Evolutionary conservation across 495 filamentous ascomycete genomes (phyloP), one percentile per base, ranked within the genome.

Genomic region (Bryoglossum gracile): DNA sequence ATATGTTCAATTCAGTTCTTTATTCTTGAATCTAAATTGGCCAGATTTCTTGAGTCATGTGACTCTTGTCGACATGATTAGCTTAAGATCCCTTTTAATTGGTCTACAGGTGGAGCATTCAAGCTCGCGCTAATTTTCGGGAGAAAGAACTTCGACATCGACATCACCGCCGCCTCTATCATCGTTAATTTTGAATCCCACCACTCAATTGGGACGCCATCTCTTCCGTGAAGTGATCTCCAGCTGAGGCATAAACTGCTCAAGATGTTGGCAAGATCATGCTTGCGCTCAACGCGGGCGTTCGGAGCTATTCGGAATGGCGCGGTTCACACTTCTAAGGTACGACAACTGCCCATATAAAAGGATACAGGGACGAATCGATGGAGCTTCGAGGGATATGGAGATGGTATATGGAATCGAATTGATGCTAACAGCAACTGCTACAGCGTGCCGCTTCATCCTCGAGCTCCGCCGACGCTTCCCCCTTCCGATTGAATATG

Each of bases 401-500:
- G 32, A 42, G 30, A 34, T 30, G 46, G 34, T 54, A 51, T 50
- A 59, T 56, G 50, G 28, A 14, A 51, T 59, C 45, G 40, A 40
- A 58, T 54, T 46, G 24, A 25, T 16, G 35, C 54, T 62, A 46
- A 51, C 44, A 24, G 58, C 66, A 55, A 48, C 40, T 45, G 43
- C 44, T 46, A 62, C 63, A 87, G 84, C 81, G 82, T 65, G 65
- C 78, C 56, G 74, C 78, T 48, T 81, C 80, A 50, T 75, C 81
- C 35, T 74, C 70, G 59, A 69, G 74, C 64, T 72, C 79, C 59
- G 67, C 73, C 50, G 68, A 69, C 56, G 58, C 68, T 14, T 78
- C 80, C 25, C 74, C 80, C 40, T 72, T 77, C 62, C 74, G 71
- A 60, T 73, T 88, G 61, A 96, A 86, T 62, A 75, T 87, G 54